phyloP scores from a whole-genome alignment of 805 yeast genomes.

The Diddensiella santjacobensis region DNA sequence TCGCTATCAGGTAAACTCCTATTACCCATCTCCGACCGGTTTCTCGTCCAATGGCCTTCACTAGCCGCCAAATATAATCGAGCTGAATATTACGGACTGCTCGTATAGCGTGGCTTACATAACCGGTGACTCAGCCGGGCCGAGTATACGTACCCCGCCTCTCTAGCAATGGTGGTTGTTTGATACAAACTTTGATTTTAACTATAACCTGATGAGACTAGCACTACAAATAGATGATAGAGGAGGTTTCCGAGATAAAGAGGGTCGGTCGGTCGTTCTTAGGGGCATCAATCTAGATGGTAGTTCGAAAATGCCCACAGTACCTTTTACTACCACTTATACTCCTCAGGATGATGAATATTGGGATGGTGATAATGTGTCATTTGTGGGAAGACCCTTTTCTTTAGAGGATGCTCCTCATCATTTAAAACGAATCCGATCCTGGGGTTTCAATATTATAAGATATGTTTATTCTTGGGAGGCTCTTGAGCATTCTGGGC shows the following conservation, averaged over 20 bases:
- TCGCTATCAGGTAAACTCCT: slow-evolving; percentile 75
- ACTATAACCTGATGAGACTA: too few species aligned
- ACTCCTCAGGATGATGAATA: slow-evolving; percentile 38
- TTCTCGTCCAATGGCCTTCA: slow-evolving; percentile 86
- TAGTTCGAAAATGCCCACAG: slow-evolving; percentile 62
- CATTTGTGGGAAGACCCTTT: slow-evolving; percentile 78
- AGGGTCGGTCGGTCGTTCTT: slow-evolving; percentile 51
- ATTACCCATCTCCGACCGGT: slow-evolving; percentile 67
- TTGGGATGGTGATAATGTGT: slow-evolving; percentile 64
- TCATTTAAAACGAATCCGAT: slow-evolving; percentile 66
- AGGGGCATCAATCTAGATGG: slow-evolving; percentile 83
- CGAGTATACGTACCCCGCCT: too few species aligned
- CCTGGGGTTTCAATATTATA: slow-evolving; percentile 77
- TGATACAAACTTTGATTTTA: too few species aligned
- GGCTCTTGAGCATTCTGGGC: slow-evolving; percentile 83
- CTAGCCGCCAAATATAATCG: slow-evolving; percentile 49
- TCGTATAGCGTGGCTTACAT: too few species aligned
- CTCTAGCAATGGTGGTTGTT: too few species aligned
- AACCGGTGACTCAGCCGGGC: too few species aligned
- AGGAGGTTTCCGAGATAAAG: slow-evolving; percentile 59
- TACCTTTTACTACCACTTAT: slow-evolving; percentile 45
- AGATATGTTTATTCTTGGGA: slow-evolving; percentile 88
- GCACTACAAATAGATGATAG: slow-evolving; percentile 34
- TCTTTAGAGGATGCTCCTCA: slow-evolving; percentile 65
- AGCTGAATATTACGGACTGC: slow-evolving; percentile 73